Evolutionary conservation across 768 basidiomycete species (phyloP).

Genomic region (Lyophyllum semitale): DNA sequence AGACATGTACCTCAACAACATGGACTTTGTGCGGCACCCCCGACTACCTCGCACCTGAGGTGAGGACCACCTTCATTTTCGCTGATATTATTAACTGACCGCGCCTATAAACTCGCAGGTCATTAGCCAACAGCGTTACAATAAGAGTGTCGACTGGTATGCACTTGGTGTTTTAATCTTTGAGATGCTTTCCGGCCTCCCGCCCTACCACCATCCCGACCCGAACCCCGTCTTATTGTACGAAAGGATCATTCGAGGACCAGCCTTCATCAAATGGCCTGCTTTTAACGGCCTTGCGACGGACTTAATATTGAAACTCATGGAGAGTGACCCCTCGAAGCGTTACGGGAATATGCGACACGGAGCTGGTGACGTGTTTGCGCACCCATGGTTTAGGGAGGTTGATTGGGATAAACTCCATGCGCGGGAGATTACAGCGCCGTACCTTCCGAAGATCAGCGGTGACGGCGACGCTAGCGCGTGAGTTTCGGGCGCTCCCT

Average conservation of each 20-base stretch:
- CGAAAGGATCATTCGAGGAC: slow-evolving; percentile 85
- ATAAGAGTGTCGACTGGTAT: slow-evolving; percentile 98
- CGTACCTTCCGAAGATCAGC: slow-evolving; percentile 89
- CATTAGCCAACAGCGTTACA: slow-evolving; percentile 82
- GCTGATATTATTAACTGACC: slow-evolving; percentile 14
- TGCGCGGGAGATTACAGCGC: slow-evolving; percentile 87
- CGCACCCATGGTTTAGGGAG: slow-evolving; percentile 92
- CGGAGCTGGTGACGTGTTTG: slow-evolving; percentile 90
- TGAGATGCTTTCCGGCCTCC: slow-evolving; percentile 96
- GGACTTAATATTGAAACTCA: slow-evolving; percentile 86
- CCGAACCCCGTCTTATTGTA: slow-evolving; percentile 86
- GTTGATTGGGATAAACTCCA: slow-evolving; percentile 87
- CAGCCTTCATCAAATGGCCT: slow-evolving; percentile 79
- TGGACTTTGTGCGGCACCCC: slow-evolving; percentile 97
- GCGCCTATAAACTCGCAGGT: slow-evolving; percentile 43
- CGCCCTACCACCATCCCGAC: slow-evolving; percentile 91
- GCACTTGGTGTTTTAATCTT: slow-evolving; percentile 95
- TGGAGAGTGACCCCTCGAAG: slow-evolving; percentile 86
- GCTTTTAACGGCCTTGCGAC: slow-evolving; percentile 73
- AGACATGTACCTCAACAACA: slow-evolving; percentile 81
- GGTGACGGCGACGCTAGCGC: slow-evolving; percentile 96
- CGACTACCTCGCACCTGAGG: slow-evolving; percentile 97
- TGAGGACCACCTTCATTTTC: slow-evolving; percentile 24
- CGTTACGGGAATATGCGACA: slow-evolving; percentile 88
- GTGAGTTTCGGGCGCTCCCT: slow-evolving; percentile 46